Evolutionary conservation across 2,329 filamentous ascomycete genomes (phyloP).

Genomic region (Curvularia lunata): DNA sequence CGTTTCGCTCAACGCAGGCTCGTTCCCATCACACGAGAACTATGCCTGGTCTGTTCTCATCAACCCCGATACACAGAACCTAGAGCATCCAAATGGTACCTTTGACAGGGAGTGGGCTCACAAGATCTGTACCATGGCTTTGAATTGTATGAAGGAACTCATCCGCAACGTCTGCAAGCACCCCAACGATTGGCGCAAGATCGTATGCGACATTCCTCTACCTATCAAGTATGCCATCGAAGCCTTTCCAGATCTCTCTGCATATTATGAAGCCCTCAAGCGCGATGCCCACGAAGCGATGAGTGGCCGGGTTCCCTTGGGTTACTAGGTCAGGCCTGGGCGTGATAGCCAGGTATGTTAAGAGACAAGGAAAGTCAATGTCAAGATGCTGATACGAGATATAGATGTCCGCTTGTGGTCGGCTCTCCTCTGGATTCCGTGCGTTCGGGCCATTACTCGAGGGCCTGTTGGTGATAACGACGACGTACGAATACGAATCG

Average conservation of each 20-base stretch:
- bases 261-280: slow-evolving; percentile 28
- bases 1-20: slow-evolving; percentile 1
- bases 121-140: slow-evolving; percentile 21
- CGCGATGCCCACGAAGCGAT: slow-evolving; percentile 28
- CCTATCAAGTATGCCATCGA: slow-evolving; percentile 24
- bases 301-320: slow-evolving; percentile 23
- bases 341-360: not conserved
- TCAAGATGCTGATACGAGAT: not conserved
- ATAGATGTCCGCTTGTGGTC: not conserved
- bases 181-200: slow-evolving; percentile 27
- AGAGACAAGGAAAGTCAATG: not conserved
- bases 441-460: not conserved
- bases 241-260: slow-evolving; percentile 28
- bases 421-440: not conserved
- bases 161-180: slow-evolving; percentile 25
- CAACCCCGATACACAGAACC: slow-evolving; percentile 35
- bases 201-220: slow-evolving; percentile 30
- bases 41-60: slow-evolving; percentile 34
- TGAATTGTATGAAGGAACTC: slow-evolving; percentile 32
- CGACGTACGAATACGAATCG: not conserved
- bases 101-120: slow-evolving; percentile 25
- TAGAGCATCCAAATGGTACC: slow-evolving; percentile 31
- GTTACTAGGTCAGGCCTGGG: slow-evolving; percentile 17
- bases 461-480: not conserved
- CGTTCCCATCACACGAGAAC: slow-evolving; percentile 19